Evolutionary conservation across 139 green algal genomes (phyloP).

Genomic region (Yamagishiella unicocca): DNA sequence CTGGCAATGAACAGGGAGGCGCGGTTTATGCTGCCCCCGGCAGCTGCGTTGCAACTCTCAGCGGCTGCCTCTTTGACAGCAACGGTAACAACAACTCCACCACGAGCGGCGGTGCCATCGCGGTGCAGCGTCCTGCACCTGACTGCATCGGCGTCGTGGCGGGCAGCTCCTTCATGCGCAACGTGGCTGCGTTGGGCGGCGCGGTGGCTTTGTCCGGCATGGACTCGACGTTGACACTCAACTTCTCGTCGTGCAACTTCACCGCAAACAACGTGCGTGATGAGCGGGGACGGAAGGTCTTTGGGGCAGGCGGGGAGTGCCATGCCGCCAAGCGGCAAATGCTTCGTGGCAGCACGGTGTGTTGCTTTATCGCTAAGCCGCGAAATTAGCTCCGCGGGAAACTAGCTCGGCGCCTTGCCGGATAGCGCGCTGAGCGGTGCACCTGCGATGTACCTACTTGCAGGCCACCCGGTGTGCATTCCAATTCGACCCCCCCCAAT

Average conservation of each 20-base stretch:
- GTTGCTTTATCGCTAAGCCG: no score
- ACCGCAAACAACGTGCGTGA: slow-evolving; percentile 19
- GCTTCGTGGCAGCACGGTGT: no score
- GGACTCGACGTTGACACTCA: neutral
- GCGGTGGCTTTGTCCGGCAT: neutral
- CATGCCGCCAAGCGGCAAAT: no score
- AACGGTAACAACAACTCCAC: neutral
- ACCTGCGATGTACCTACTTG: no score
- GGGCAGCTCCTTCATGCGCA: neutral
- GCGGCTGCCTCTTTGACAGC: neutral
- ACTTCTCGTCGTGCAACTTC: neutral
- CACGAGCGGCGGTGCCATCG: neutral
- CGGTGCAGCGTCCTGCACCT: neutral
- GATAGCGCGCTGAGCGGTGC: no score
- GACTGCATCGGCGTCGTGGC: neutral
- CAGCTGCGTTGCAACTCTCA: neutral
- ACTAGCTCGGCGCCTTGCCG: no score
- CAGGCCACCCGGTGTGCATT: no score
- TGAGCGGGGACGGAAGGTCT: no score
- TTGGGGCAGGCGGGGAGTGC: no score
- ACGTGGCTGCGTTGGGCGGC: slow-evolving; percentile 1
- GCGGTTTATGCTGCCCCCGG: neutral
- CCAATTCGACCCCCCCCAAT: no score
- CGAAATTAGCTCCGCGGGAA: no score
- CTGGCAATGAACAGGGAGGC: neutral